Evolutionary conservation across 176 grass and related monocot genomes (phyloP).

Genomic region (Musa beccarii): DNA sequence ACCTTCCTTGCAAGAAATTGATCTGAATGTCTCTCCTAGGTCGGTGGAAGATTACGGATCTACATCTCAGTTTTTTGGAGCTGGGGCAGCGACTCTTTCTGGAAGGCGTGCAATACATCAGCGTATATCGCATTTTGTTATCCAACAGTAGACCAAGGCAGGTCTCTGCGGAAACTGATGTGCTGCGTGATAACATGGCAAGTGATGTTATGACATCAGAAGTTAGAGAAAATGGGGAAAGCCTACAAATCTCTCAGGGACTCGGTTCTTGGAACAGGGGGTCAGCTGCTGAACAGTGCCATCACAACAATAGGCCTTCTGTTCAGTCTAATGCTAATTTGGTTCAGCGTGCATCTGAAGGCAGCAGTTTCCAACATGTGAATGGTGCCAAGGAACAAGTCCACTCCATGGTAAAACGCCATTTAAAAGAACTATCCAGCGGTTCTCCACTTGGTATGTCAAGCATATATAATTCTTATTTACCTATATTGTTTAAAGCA

Average conservation of each 20-base stretch:
- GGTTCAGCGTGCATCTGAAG: conserved; percentile 30
- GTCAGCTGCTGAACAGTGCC: conserved; percentile 26
- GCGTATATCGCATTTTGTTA: conserved; percentile 45
- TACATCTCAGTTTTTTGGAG: conserved; percentile 32
- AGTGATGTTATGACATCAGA: conserved; percentile 2
- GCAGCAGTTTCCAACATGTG: conserved; percentile 36
- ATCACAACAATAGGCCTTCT: conserved; percentile 26
- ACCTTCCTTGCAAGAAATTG: conserved; percentile 39
- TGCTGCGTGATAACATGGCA: background rate
- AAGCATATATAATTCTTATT: background rate
- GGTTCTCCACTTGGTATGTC: conserved; percentile 42
- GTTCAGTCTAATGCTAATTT: conserved; percentile 34
- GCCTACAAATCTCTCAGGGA: conserved; percentile 13
- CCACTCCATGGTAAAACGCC: conserved; percentile 37
- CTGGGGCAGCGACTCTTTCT: conserved; percentile 42
- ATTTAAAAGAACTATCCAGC: conserved; percentile 34
- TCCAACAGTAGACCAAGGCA: conserved; percentile 25
- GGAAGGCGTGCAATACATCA: conserved; percentile 39
- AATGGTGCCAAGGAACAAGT: conserved; percentile 53
- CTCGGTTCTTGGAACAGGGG: conserved; percentile 26
- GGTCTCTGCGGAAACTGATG: background rate
- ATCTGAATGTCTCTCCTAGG: conserved; percentile 76
- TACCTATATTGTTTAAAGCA: background rate
- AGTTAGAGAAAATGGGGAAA: conserved; percentile 19
- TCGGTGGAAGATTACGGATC: conserved; percentile 26